Conservation (phyloP, 176 grass and related monocot genomes). For the Triticum monococcum region DNA sequence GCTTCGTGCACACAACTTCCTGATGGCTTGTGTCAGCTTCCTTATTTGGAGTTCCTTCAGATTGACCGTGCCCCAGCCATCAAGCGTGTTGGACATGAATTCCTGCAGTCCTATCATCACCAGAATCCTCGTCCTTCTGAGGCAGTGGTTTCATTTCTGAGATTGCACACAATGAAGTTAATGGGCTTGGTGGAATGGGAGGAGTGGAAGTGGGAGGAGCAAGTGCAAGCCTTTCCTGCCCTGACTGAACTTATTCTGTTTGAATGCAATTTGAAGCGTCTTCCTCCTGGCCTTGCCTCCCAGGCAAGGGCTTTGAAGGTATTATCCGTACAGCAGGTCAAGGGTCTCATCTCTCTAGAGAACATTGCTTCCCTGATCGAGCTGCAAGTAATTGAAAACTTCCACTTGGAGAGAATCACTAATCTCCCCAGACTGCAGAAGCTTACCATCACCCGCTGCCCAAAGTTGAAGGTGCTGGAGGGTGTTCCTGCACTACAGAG, state of each 20-base stretch:
- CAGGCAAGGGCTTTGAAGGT: not conserved
- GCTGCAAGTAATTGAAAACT: not conserved
- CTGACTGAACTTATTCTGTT: no score
- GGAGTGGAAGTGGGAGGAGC: not conserved
- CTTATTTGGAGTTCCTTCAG: not conserved
- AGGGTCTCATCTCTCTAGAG: not conserved
- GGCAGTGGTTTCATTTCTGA: not conserved
- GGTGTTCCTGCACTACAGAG: not conserved
- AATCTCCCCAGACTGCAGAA: not conserved
- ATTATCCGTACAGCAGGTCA: not conserved
- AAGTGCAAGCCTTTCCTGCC: not conserved
- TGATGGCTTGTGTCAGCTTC: constrained; percentile 12
- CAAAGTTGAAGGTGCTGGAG: not conserved
- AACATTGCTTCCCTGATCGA: not conserved
- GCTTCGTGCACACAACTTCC: not conserved
- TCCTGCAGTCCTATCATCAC: not conserved
- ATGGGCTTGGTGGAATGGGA: not conserved
- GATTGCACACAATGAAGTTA: not conserved
- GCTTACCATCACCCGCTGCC: not conserved
- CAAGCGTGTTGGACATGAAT: not conserved
- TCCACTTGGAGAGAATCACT: not conserved
- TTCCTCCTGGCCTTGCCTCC: constrained; percentile 7
- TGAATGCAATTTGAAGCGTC: not conserved
- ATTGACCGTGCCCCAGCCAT: not conserved
- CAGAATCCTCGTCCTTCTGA: not conserved